Conservation (phyloP, 2,329 filamentous ascomycete species). For the Penicillium corylophilum region DNA sequence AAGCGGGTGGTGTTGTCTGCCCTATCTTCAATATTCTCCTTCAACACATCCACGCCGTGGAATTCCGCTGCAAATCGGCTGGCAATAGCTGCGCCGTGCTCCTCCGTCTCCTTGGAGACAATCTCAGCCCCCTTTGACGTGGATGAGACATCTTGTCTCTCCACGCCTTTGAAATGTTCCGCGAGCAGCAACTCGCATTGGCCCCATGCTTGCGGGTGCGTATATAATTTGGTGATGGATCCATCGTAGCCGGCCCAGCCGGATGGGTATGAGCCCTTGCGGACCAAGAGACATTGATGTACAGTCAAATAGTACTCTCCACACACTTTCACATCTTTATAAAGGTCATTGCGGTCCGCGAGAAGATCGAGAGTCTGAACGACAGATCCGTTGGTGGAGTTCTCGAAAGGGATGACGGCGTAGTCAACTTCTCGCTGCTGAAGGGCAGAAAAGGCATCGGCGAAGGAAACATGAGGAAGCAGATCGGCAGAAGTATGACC, state of each 20-base stretch:
- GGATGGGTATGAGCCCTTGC: constrained; percentile 24
- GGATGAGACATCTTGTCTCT: constrained; percentile 78
- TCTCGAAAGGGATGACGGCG: constrained; percentile 92
- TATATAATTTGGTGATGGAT: constrained; percentile 76
- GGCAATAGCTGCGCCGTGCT: constrained; percentile 73
- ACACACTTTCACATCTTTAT: constrained; percentile 70
- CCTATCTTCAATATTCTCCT: constrained; percentile 49
- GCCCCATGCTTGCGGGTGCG: constrained; percentile 92
- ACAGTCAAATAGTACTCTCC: constrained; percentile 85
- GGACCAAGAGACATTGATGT: constrained; percentile 77
- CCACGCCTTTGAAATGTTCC: constrained; percentile 67
- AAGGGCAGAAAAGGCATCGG: constrained; percentile 75
- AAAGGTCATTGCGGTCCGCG: constrained; percentile 66
- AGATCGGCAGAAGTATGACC: constrained; percentile 32
- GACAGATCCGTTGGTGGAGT: constrained; percentile 91
- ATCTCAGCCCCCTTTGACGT: constrained; percentile 84
- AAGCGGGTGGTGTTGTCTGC: constrained; percentile 50
- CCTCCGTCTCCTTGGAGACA: constrained; percentile 57
- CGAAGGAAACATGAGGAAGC: constrained; percentile 38
- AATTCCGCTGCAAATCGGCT: constrained; percentile 70
- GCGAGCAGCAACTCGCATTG: constrained; percentile 79
- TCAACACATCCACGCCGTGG: constrained; percentile 67
- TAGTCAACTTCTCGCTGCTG: constrained; percentile 64
- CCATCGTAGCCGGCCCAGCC: constrained; percentile 41
- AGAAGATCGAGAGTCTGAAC: constrained; percentile 87